Evolutionary conservation across 768 basidiomycete species (phyloP).

Genomic region (Lactarius quietus): DNA sequence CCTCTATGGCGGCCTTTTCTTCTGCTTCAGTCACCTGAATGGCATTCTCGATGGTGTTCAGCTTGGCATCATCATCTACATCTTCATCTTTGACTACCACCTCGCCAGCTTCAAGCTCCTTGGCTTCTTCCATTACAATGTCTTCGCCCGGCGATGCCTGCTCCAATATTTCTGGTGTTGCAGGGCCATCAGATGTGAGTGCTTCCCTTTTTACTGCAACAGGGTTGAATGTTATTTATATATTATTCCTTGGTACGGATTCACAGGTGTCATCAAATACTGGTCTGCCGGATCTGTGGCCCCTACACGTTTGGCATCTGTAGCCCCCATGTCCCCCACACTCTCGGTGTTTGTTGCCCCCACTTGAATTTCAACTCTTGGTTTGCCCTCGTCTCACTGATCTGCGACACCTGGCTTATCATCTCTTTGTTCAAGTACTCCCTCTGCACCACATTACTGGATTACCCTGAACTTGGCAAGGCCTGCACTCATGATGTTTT

Average conservation of each 20-base stretch:
- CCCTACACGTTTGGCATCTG: constrained; percentile 21
- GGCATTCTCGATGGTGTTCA: constrained; percentile 70
- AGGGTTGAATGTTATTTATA: constrained; percentile 59
- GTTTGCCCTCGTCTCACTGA: constrained; percentile 14
- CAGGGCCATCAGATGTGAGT: constrained; percentile 23
- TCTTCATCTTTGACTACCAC: constrained; percentile 78
- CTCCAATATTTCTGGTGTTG: constrained; percentile 11
- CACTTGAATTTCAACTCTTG: constrained; percentile 18
- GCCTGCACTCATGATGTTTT: too few relatives aligned
- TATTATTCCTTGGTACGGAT: constrained; percentile 71
- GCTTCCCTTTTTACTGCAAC: constrained; percentile 38
- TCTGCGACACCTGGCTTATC: too few relatives aligned
- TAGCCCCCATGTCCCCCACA: constrained; percentile 15
- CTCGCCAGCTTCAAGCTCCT: constrained; percentile 74
- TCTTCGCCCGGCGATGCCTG: constrained; percentile 54
- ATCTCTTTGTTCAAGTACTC: constrained; percentile 16
- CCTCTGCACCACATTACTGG: too few relatives aligned
- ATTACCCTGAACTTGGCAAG: too few relatives aligned
- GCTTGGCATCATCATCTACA: constrained; percentile 67
- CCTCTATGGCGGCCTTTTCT: constrained; percentile 39
- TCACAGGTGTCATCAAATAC: too few relatives aligned
- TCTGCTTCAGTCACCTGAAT: constrained; percentile 61
- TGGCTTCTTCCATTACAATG: constrained; percentile 50
- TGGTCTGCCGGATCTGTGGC: constrained; percentile 46
- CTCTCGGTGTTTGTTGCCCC: constrained; percentile 18